A percentile compares a stretch with the other conserved stretches of the same genome.
These are phyloP conservation scores for Pseudopithomyces maydicus DNA, from an alignment of 2,329 filamentous ascomycete species.

Conservation along the genomic window DNA sequence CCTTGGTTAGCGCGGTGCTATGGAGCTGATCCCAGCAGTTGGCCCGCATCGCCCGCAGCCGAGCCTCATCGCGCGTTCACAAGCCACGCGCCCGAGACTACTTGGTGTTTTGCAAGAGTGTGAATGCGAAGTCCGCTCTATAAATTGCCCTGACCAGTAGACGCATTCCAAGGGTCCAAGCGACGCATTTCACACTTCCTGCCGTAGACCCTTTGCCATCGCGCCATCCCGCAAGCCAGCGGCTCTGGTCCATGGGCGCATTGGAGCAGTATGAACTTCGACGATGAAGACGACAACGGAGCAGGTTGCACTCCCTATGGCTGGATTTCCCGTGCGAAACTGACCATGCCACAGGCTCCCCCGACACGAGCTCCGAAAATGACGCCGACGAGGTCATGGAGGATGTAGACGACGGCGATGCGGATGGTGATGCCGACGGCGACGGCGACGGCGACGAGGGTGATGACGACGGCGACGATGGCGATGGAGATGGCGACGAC, in stretches of 20 bases:
- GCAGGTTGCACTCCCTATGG: slow-evolving; percentile 29
- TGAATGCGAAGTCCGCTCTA: not conserved
- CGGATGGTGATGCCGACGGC: slow-evolving; percentile 48
- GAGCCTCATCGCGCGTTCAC: slow-evolving; percentile 6
- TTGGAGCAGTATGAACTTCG: slow-evolving; percentile 46
- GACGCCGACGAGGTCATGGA: slow-evolving; percentile 53
- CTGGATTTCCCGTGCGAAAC: not conserved
- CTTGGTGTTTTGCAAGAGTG: not conserved
- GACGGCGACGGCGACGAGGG: slow-evolving; percentile 45
- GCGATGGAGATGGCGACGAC: slow-evolving; percentile 47
- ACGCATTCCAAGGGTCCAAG: not conserved
- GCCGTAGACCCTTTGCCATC: not conserved
- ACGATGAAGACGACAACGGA: slow-evolving; percentile 53
- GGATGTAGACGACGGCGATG: slow-evolving; percentile 49
- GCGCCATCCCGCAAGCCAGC: not conserved
- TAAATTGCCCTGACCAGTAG: not conserved
- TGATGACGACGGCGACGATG: slow-evolving; percentile 46
- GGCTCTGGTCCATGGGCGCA: slow-evolving; percentile 9
- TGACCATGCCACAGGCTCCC: slow-evolving; percentile 37
- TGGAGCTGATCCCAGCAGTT: slow-evolving; percentile 1
- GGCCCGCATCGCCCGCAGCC: not conserved
- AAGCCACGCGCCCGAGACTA: slow-evolving; percentile 1
- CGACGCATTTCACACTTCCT: not conserved
- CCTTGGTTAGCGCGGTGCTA: not conserved
- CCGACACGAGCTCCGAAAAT: slow-evolving; percentile 48